Base-by-base conservation (phyloP, 2,329 filamentous ascomycete genomes). In the Penicillium expansum region DNA sequence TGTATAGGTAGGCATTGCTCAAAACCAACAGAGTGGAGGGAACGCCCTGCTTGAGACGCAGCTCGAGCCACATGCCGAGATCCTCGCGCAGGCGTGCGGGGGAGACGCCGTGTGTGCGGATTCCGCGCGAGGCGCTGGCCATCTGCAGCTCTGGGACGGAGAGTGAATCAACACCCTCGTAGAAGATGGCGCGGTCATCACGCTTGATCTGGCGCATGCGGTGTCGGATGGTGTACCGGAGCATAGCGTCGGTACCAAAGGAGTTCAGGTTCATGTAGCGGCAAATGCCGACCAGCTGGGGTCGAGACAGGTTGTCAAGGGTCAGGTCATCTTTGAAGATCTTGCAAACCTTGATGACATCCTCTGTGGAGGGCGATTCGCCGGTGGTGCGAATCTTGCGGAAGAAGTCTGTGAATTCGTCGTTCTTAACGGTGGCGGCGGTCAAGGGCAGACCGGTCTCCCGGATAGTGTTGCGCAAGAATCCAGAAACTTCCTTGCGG, bases 121-220 rank as follows among this genome's bases (percentile, higher is more conserved):
- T 89, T 67, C 94, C 94, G 65, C 94, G 91, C 63, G 90, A 92
- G 42, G 91, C 91, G 72, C 91, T 95, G 1, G 94, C 94, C 69
- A 87, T 90, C 79, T 97, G 94, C 45, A 99, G 83, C 76, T 99
- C 94, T 2, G 88, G 83, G 0, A 97, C 92, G n/a, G 92, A 95
- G 51, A 99, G 84, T 52, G 89, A 92, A 59, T 96, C 92, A 30
- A 99, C 88, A 33, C 94, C 92, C 76, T 99, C 94, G 71, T 88
- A 96, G 73, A 86, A 89, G 72, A 99, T 99, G 62, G 92, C 92
- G 64, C 87, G 88, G 78, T 99, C 94, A 71, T 99, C 94, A 62
- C 93, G 88, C 86, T 99, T 99, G 82, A 97, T 97, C 78, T 99
- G 94, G 68, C 93, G 87, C 94, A 99, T 99, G 61, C 93, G 90